Evolutionary conservation across 2,329 filamentous ascomycete species (phyloP).

Genomic region (Myriosclerotinia scirpicola): DNA sequence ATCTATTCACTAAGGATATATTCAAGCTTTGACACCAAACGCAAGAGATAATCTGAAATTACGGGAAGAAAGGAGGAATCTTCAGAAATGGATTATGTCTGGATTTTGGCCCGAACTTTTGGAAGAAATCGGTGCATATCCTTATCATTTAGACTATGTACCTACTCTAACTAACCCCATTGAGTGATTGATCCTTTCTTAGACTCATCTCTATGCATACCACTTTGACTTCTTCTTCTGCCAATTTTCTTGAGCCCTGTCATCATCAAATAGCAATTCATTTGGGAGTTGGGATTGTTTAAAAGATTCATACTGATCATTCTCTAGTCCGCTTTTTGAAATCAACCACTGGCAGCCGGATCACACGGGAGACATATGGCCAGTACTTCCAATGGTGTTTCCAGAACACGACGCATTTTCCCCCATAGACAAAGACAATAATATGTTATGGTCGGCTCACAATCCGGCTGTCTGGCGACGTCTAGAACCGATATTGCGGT

Average conservation of each 20-base stretch:
- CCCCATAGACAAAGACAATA: slow-evolving; percentile 9
- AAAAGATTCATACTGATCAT: neutral
- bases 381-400: neutral
- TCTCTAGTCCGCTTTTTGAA: neutral
- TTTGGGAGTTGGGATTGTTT: neutral
- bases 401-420: neutral
- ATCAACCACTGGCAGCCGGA: neutral
- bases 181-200: slow-evolving; percentile 3
- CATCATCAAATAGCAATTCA: no score
- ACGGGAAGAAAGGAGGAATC: neutral
- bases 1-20: neutral
- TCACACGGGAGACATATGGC: neutral
- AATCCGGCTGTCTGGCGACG: slow-evolving; percentile 15
- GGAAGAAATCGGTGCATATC: slow-evolving; percentile 9
- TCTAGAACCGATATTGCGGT: neutral
- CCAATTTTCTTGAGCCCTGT: neutral
- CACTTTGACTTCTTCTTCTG: neutral
- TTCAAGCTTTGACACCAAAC: slow-evolving; percentile 4
- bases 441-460: neutral
- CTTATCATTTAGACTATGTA: neutral
- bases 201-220: neutral
- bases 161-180: slow-evolving; percentile 1
- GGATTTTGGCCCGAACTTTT: slow-evolving; percentile 16
- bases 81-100: slow-evolving; percentile 14
- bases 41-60: neutral